Percentiles rank a stretch among this genome's conserved stretches.
phyloP scores from a whole-genome alignment of 805 yeast species.

The Wickerhamiella australiensis region DNA sequence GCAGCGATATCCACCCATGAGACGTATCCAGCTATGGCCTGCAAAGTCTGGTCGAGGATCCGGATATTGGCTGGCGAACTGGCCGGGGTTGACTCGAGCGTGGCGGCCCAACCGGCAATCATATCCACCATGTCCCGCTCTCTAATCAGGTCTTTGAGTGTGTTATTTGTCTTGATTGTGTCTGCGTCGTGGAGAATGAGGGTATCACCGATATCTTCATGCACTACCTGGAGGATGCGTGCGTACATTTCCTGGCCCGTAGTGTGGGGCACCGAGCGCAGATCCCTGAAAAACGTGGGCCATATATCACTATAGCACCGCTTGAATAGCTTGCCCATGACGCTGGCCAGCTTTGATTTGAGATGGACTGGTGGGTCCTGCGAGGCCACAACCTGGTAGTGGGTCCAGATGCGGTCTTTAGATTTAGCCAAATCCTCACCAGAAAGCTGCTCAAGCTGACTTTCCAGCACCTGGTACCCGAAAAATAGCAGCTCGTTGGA shows the following conservation, averaged over 20 bases:
- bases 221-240: constrained; percentile 62
- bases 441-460: constrained; percentile 36
- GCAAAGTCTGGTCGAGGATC: constrained; percentile 46
- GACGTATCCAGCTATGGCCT: constrained; percentile 70
- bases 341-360: constrained; percentile 47
- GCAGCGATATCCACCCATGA: constrained; percentile 84
- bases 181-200: constrained; percentile 55
- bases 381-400: constrained; percentile 29
- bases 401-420: constrained; percentile 38
- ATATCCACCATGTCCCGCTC: constrained; percentile 56
- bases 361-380: constrained; percentile 31
- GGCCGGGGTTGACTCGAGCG: constrained; percentile 33
- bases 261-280: constrained; percentile 31
- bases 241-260: constrained; percentile 58
- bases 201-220: constrained; percentile 88
- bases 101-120: constrained; percentile 54
- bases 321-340: constrained; percentile 42
- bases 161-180: constrained; percentile 50
- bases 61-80: constrained; percentile 29
- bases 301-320: constrained; percentile 38
- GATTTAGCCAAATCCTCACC: constrained; percentile 37
- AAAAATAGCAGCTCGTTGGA: constrained; percentile 52
- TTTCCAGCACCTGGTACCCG: constrained; percentile 56
- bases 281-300: constrained; percentile 40
- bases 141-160: constrained; percentile 73